phyloP scores from a whole-genome alignment of 139 green algal genomes.

The Micractinium conductrix region DNA sequence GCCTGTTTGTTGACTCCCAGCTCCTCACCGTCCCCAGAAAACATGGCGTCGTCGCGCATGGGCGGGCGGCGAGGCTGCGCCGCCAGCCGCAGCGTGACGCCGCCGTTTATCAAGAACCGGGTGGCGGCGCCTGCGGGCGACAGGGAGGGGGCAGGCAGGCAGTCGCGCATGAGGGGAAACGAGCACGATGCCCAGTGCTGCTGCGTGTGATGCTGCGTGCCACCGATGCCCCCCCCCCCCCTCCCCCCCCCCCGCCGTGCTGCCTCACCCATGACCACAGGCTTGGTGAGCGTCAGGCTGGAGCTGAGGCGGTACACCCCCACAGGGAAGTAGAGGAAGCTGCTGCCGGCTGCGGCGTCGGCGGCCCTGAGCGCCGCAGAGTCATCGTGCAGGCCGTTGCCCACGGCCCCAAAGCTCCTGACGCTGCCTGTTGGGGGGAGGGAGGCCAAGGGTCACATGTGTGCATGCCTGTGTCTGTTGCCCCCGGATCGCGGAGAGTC shows the following conservation, averaged over 20 bases:
- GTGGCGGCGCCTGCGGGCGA: not conserved
- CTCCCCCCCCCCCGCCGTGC: not conserved
- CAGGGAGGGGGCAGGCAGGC: not conserved
- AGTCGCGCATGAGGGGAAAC: no score
- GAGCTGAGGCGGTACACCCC: constrained; percentile 7
- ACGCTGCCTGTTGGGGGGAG: no score
- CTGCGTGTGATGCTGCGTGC: no score
- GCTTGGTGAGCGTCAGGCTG: constrained; percentile 11
- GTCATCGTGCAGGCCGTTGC: not conserved
- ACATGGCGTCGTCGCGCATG: not conserved
- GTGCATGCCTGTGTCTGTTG: no score
- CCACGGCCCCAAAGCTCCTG: not conserved
- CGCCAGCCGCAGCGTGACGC: not conserved
- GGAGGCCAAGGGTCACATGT: no score
- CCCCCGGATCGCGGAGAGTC: no score
- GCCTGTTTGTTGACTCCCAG: no score
- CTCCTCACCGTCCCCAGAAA: not conserved
- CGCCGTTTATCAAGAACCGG: not conserved
- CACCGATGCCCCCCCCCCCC: no score
- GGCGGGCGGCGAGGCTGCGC: not conserved
- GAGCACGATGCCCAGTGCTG: no score
- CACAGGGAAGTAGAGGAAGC: not conserved
- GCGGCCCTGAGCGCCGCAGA: not conserved
- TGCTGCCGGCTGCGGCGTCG: not conserved
- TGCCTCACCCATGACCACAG: not conserved